Evolutionary conservation across 257 asterid species (phyloP).

Genomic region (Nicotiana obtusifolia): DNA sequence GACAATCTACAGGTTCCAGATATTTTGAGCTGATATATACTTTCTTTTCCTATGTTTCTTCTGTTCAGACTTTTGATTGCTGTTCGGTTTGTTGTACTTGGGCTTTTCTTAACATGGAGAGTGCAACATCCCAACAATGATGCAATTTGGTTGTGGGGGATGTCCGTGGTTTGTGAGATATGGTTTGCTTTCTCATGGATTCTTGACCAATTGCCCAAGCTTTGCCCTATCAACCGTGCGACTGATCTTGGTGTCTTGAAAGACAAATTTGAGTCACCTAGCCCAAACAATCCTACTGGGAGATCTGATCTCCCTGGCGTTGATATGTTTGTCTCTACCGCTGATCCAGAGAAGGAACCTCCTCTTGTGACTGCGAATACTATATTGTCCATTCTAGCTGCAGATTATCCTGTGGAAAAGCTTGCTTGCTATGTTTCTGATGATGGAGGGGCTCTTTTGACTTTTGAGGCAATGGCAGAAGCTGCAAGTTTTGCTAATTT

Average conservation of each 20-base stretch:
- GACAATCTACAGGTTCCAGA: not conserved
- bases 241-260: constrained; percentile 61
- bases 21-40: constrained; percentile 13
- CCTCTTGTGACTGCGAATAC: constrained; percentile 80
- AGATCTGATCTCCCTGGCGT: constrained; percentile 69
- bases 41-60: constrained; percentile 9
- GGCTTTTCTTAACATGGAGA: constrained; percentile 62
- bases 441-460: constrained; percentile 75
- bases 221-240: constrained; percentile 65
- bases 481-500: constrained; percentile 70
- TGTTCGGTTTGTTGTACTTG: constrained; percentile 54
- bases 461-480: constrained; percentile 78
- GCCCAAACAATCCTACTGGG: constrained; percentile 52
- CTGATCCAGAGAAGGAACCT: constrained; percentile 79
- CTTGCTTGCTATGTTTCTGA: constrained; percentile 73
- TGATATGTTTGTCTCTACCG: constrained; percentile 68
- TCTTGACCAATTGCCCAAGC: constrained; percentile 71
- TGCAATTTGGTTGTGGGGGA: constrained; percentile 76
- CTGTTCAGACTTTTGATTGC: constrained; percentile 46
- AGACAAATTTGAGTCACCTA: constrained; percentile 60
- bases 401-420: constrained; percentile 69
- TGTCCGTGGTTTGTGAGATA: constrained; percentile 69
- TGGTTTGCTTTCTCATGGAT: constrained; percentile 82
- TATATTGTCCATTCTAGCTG: constrained; percentile 57
- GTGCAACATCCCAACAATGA: constrained; percentile 55